Percentiles rank a stretch among this genome's conserved stretches.
phyloP scores from a whole-genome alignment of 768 basidiomycete species.

The Pleurotus cornucopiae region DNA sequence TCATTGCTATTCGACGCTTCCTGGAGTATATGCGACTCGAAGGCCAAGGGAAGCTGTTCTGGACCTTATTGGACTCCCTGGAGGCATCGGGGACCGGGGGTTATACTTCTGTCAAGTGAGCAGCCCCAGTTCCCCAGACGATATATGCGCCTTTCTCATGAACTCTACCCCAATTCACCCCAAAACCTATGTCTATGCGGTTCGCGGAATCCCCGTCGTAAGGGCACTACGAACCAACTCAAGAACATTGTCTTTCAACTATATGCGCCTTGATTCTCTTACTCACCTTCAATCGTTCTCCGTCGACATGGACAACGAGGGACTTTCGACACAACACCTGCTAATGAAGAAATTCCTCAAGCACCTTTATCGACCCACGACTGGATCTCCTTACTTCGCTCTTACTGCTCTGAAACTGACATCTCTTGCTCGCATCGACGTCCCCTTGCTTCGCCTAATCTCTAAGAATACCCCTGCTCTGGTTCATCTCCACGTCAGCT shows the following conservation, averaged over 20 bases:
- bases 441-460: slow-evolving; percentile 41
- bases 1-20: slow-evolving; percentile 36
- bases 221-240: slow-evolving; percentile 30
- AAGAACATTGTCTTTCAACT: slow-evolving; percentile 22
- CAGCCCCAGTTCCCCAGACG: slow-evolving; percentile 14
- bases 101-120: slow-evolving; percentile 46
- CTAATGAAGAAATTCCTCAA: slow-evolving; percentile 29
- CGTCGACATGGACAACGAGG: slow-evolving; percentile 39
- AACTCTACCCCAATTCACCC: slow-evolving; percentile 6
- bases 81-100: slow-evolving; percentile 19
- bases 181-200: too few species aligned
- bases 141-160: slow-evolving; percentile 11
- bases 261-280: slow-evolving; percentile 24
- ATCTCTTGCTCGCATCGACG: slow-evolving; percentile 54
- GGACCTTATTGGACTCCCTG: slow-evolving; percentile 18
- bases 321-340: slow-evolving; percentile 38
- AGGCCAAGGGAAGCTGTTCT: slow-evolving; percentile 20
- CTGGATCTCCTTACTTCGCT: slow-evolving; percentile 20
- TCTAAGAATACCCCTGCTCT: slow-evolving; percentile 43
- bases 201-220: too few species aligned
- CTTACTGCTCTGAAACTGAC: slow-evolving; percentile 49
- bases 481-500: slow-evolving; percentile 48
- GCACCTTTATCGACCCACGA: slow-evolving; percentile 19
- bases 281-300: slow-evolving; percentile 31
- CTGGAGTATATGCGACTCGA: slow-evolving; percentile 27